Percentiles rank a stretch among this genome's conserved stretches.
Conservation (phyloP, 1,284 basidiomycete species). For the Phylloporus gajari region DNA sequence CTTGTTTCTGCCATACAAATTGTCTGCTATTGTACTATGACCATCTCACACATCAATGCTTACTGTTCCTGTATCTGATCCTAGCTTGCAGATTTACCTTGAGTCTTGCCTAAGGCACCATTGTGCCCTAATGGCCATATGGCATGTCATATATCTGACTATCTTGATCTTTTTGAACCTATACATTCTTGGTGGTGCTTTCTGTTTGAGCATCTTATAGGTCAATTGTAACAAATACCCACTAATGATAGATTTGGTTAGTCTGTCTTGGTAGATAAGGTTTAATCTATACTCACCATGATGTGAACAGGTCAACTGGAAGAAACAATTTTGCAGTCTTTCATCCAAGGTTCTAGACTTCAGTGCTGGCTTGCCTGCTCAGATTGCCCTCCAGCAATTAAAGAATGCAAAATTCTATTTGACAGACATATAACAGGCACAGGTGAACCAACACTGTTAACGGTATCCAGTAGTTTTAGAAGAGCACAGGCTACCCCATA, state of each 20-base stretch:
- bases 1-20: slow-evolving; percentile 21
- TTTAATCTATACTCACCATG: background rate
- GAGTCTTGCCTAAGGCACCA: slow-evolving; percentile 1
- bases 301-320: background rate
- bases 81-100: background rate
- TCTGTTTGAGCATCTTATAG: background rate
- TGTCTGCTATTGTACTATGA: slow-evolving; percentile 19
- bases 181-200: slow-evolving; percentile 22
- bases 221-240: background rate
- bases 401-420: background rate
- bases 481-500: background rate
- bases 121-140: slow-evolving; percentile 11
- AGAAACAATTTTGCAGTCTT: background rate
- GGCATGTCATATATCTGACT: slow-evolving; percentile 16
- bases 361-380: background rate
- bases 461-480: too few relatives aligned
- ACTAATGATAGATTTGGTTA: background rate
- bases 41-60: background rate
- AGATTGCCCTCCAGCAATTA: background rate
- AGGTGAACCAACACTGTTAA: too few relatives aligned
- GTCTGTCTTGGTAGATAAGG: background rate
- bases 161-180: slow-evolving; percentile 19
- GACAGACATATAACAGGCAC: background rate
- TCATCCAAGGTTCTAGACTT: background rate
- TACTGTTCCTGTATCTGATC: background rate